Base-by-base conservation (phyloP, 805 yeast genomes). In the Pichia nanzhaoensis region DNA sequence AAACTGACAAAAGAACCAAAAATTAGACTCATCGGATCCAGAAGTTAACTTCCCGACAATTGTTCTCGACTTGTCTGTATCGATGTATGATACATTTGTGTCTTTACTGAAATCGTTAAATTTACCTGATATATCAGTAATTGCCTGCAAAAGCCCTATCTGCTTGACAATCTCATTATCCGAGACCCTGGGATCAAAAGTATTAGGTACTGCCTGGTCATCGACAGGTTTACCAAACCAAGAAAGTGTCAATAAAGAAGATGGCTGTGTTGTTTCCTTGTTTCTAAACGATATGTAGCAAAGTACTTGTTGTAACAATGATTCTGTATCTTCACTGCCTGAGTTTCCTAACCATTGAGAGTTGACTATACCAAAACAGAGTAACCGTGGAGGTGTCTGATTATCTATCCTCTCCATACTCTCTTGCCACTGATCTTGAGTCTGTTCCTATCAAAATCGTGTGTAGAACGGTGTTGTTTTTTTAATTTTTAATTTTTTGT, bases 1-100 rank as follows among this genome's bases (percentile, higher is more conserved):
- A 41, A 58, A 47, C 31, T 62, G 58, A 52, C 63, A 54, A 6
- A 64, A 58, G 38, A 61, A 60, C 64, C 65, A 66, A 54, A 59
- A 64, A 14, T 30, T 13, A 5, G 28, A 24, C 28, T 24, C 9
- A 10, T 10, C 28, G 28, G 28, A 24, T 24, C 28, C 51, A n/a
- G 44, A 22, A 9, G 53, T 18, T 10, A 21, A 59, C 31, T 63
- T 45, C 3, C 64, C 60, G 14, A 59, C 51, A 10, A 68, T 51
- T 1, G 63, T 58, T 13, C 71, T 43, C 3, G 67, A 51, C 34
- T 55, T 54, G 40, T 56, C 60, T 5, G 73, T 65, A 27, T 66
- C 69, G 16, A 68, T 54, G 39, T 50, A 38, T 4, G 28, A 41
- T 6, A 48, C 19, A 8, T 20, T 31, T 9, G 39, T 41, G 10